Conservation (phyloP, 129 eudicot species). For the Kitagawia praeruptora region DNA sequence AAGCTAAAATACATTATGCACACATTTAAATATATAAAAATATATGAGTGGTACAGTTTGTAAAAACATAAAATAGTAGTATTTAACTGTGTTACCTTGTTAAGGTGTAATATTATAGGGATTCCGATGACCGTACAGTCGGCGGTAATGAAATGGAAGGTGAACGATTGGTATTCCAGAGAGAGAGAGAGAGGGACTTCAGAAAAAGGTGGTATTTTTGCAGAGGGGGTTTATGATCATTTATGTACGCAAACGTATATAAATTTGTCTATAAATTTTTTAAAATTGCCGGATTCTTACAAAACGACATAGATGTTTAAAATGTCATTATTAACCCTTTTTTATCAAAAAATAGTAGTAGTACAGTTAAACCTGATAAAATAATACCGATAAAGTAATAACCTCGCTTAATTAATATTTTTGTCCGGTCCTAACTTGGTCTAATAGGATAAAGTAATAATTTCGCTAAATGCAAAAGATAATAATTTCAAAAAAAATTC, state of each 20-base stretch:
- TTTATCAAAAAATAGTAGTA: too few species aligned
- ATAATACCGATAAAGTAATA: too few species aligned
- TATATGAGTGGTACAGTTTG: not conserved
- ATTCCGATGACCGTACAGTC: not conserved
- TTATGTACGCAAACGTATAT: not conserved
- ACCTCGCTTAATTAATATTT: too few species aligned
- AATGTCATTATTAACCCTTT: not conserved
- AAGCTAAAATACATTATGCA: too few species aligned
- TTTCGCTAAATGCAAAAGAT: too few species aligned
- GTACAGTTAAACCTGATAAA: too few species aligned
- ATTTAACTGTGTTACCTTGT: not conserved
- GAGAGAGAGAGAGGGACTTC: not conserved
- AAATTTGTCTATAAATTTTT: not conserved
- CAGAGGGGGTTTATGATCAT: not conserved
- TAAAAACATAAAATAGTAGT: not conserved
- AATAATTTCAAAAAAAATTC: too few species aligned
- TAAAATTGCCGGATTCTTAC: not conserved
- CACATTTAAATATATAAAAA: too few species aligned
- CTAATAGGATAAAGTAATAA: too few species aligned
- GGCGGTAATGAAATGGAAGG: not conserved
- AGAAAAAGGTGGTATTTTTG: not conserved
- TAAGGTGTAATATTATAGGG: not conserved
- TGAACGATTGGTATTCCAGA: not conserved
- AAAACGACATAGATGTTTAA: not conserved
- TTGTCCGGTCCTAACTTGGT: too few species aligned